phyloP scores from a whole-genome alignment of 2,329 filamentous ascomycete genomes.

The Parafenestella ontariensis region DNA sequence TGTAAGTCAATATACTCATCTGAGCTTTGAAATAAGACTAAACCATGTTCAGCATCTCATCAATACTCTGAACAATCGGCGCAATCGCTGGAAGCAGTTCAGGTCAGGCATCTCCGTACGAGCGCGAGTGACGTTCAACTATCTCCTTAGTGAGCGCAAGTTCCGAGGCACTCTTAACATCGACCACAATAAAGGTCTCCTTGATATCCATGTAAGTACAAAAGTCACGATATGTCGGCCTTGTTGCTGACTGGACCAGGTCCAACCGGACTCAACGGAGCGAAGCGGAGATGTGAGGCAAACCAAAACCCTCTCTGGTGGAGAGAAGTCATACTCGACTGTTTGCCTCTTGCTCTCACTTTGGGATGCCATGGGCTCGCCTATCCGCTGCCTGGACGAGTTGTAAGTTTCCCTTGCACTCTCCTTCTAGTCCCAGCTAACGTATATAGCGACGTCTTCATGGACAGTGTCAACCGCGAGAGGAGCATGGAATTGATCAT shows the following conservation, averaged over 20 bases:
- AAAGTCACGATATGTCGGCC: neutral
- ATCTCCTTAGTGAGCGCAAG: conserved; percentile 85
- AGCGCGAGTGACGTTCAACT: conserved; percentile 84
- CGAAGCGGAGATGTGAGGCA: conserved; percentile 74
- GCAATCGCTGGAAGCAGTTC: conserved; percentile 80
- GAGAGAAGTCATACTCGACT: conserved; percentile 97
- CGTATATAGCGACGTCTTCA: conserved; percentile 79
- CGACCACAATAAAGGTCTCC: conserved; percentile 74
- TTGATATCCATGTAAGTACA: conserved; percentile 74
- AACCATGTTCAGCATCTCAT: conserved; percentile 56
- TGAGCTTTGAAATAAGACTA: neutral
- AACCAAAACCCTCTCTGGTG: conserved; percentile 91
- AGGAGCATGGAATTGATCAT: conserved; percentile 96
- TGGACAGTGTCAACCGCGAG: conserved; percentile 95
- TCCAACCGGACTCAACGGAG: conserved; percentile 73
- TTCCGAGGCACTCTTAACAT: conserved; percentile 84
- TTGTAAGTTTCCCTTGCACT: conserved; percentile 63
- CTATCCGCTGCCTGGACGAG: conserved; percentile 92
- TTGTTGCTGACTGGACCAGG: conserved; percentile 43
- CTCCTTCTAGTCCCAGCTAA: conserved; percentile 18
- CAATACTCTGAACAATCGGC: conserved; percentile 70
- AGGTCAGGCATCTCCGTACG: conserved; percentile 84
- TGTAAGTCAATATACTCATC: conserved; percentile 14
- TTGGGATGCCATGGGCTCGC: conserved; percentile 98
- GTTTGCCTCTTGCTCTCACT: conserved; percentile 91